Evolutionary conservation across 768 basidiomycete species (phyloP).

Genomic region (Podaxis pistillaris): DNA sequence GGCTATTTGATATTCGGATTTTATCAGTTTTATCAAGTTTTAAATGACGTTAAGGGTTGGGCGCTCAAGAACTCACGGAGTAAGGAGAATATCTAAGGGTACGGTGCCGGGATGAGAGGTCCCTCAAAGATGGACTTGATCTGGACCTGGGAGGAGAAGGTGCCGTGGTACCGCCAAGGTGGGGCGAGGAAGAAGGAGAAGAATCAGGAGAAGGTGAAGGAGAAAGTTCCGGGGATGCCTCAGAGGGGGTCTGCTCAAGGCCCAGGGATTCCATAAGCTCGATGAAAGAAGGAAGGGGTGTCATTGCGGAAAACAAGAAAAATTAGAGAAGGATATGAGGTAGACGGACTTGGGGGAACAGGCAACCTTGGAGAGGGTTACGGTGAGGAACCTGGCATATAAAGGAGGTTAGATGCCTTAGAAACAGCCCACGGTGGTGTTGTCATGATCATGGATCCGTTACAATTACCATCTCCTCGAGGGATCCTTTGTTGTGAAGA

Average conservation of each 20-base stretch:
- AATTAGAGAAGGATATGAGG: conserved; percentile 23
- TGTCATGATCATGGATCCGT: conserved; percentile 35
- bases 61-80: conserved; percentile 32
- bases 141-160: conserved; percentile 39
- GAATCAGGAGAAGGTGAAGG: conserved; percentile 45
- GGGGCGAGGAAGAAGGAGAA: conserved; percentile 41
- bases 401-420: conserved; percentile 41
- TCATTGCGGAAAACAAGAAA: conserved; percentile 42
- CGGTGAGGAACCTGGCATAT: conserved; percentile 31
- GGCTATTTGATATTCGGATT: conserved; percentile 13
- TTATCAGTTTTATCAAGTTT: not conserved
- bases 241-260: conserved; percentile 49
- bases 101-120: conserved; percentile 35
- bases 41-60: not conserved
- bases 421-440: conserved; percentile 59
- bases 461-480: conserved; percentile 15
- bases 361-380: conserved; percentile 34
- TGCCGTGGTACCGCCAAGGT: conserved; percentile 27
- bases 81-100: conserved; percentile 50
- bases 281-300: conserved; percentile 81
- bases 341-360: conserved; percentile 28
- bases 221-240: conserved; percentile 31
- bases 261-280: conserved; percentile 86
- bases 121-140: conserved; percentile 44
- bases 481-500: conserved; percentile 14